Base-by-base conservation (phyloP, 768 basidiomycete genomes). In the Auricularia cornea region DNA sequence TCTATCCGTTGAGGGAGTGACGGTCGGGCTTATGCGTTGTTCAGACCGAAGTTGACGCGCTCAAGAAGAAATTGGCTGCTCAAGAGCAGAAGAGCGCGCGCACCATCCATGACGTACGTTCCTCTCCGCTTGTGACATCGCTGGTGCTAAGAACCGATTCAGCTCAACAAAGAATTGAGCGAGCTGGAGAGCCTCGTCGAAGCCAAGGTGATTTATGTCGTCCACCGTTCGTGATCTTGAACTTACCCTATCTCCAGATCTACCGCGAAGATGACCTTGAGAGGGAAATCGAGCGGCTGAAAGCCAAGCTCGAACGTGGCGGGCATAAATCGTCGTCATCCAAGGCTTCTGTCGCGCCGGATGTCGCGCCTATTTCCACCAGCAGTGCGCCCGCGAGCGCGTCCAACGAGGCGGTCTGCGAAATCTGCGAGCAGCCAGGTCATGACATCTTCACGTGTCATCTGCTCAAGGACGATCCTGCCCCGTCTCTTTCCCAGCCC, bases 101-200 rank as follows among this genome's bases (percentile, higher is more conserved):
- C 52, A 79, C 80, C 18, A 80, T 81, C 12, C 86, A 89, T 68
- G 87, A 88, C 69, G 89, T 88, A 72, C 76, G 12, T 3, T 62
- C 23, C 32, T 63, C 20, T 41, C n/a, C 32, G 26, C 26, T 29
- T n/a, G 52, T 48, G 33, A 31, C 29, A 32, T n/a, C 12, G 54
- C 32, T 29, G 52, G 33, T 66, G 56, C 41, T 40, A n/a, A 61
- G 67, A 38, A 60, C 56, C 59, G 28, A 65, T 48, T 20, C 67
- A 95, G 92, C 82, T 94, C 64, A 89, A 92, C 75, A 90, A 93
- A 69, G 94, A 98, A 76, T 89, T 98, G 60, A 85, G 87, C 61
- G 94, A 98, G 72, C 81, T 98, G 23, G 96, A 98, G 74, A 83
- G 88, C 41, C 79, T 99, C 48, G 87, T 98, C n/a, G 96, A 99